Conservation (phyloP, 352 stramenopile species). For the Phytophthora vignae region DNA sequence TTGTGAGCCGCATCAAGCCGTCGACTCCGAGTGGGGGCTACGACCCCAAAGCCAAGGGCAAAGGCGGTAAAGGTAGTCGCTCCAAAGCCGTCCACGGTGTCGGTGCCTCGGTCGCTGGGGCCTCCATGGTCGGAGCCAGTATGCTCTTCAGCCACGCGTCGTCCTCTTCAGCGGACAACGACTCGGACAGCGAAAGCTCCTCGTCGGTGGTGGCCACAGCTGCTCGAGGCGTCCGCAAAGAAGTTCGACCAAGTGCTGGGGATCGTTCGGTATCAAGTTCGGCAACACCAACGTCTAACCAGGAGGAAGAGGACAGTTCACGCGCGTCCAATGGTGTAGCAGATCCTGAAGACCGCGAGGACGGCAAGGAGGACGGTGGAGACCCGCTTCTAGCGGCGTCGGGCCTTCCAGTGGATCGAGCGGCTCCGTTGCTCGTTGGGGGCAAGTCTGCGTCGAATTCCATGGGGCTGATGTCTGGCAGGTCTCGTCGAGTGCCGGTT, state of each 20-base stretch:
- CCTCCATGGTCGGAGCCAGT: constrained; percentile 54
- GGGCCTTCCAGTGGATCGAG: not conserved
- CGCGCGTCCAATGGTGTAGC: not conserved
- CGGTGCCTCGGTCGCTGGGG: constrained; percentile 21
- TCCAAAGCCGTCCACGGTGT: constrained; percentile 40
- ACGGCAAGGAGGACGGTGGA: constrained; percentile 21
- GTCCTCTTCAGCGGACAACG: constrained; percentile 63
- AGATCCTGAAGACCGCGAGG: constrained; percentile 22
- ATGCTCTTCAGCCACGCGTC: constrained; percentile 64
- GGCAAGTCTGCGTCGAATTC: constrained; percentile 13
- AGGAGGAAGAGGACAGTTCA: constrained; percentile 28
- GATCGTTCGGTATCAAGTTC: constrained; percentile 13
- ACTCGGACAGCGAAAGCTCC: constrained; percentile 53
- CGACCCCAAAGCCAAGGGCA: constrained; percentile 28
- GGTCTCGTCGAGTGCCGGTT: constrained; percentile 40
- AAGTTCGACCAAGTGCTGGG: constrained; percentile 11
- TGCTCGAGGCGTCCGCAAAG: constrained; percentile 18
- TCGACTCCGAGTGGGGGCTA: constrained; percentile 37
- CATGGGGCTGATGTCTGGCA: constrained; percentile 4
- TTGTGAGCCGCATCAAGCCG: constrained; percentile 77
- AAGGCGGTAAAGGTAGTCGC: constrained; percentile 33
- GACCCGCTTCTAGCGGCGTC: constrained; percentile 8
- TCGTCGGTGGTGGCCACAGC: constrained; percentile 21
- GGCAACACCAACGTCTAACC: constrained; percentile 18
- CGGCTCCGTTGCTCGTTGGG: constrained; percentile 4